Percentiles rank a stretch among this genome's conserved stretches.
Conservation (phyloP, 805 yeast species). For the Metschnikowia koreensis region DNA sequence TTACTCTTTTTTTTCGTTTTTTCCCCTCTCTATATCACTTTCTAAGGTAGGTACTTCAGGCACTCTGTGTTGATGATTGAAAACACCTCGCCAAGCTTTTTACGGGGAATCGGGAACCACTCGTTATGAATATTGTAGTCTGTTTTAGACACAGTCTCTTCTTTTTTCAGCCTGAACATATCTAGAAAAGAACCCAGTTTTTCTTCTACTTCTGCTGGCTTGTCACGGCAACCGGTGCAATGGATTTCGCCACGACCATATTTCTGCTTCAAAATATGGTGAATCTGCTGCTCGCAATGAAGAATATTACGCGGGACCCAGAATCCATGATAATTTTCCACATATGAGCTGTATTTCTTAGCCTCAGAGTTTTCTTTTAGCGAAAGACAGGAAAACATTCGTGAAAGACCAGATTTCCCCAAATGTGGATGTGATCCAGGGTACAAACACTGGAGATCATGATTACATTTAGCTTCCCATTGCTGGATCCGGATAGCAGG, state of each 20-base stretch:
- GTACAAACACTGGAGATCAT: conserved; percentile 38
- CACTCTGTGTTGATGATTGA: conserved; percentile 16
- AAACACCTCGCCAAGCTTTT: conserved; percentile 14
- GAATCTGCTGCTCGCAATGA: conserved; percentile 43
- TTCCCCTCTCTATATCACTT: too few relatives aligned
- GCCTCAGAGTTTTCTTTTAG: neutral
- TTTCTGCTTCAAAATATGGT: conserved; percentile 30
- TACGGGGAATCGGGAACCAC: conserved; percentile 56
- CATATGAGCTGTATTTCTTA: conserved; percentile 17
- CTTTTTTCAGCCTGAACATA: conserved; percentile 5
- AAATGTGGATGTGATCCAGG: conserved; percentile 25
- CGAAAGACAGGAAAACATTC: conserved; percentile 8
- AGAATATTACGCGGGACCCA: conserved; percentile 28
- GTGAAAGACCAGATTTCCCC: conserved; percentile 8
- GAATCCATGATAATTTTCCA: conserved; percentile 34
- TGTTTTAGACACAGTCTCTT: conserved; percentile 1
- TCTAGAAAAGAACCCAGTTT: conserved; percentile 4
- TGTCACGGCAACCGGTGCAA: conserved; percentile 45
- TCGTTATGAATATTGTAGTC: conserved; percentile 47
- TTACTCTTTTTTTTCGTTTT: neutral
- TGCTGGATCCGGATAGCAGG: conserved; percentile 44
- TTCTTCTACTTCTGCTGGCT: neutral
- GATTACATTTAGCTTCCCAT: conserved; percentile 54
- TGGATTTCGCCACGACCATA: conserved; percentile 50
- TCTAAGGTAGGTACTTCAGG: conserved; percentile 6